Evolutionary conservation across 805 yeast species (phyloP).

Genomic region (Zygosaccharomyces rouxii): DNA sequence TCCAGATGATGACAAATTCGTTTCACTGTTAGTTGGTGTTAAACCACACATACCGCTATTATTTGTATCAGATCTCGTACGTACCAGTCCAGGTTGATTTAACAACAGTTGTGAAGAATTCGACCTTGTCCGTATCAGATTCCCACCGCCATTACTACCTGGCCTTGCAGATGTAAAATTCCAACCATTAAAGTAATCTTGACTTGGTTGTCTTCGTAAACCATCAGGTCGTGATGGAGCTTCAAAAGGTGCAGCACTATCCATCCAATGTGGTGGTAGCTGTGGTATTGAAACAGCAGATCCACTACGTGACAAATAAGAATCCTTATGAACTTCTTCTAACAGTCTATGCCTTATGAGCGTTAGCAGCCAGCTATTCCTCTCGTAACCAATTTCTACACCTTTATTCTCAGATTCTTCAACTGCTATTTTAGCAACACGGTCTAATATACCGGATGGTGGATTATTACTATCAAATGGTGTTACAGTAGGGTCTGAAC

Average conservation of each 20-base stretch:
- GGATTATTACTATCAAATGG: conserved; percentile 65
- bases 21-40: conserved; percentile 21
- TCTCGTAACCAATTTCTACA: conserved; percentile 38
- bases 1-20: neutral
- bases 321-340: conserved; percentile 31
- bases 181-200: conserved; percentile 13
- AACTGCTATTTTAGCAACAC: conserved; percentile 54
- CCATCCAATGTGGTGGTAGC: conserved; percentile 16
- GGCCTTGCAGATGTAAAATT: conserved; percentile 5
- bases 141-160: conserved; percentile 7
- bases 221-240: conserved; percentile 10
- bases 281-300: conserved; percentile 28
- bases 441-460: conserved; percentile 61
- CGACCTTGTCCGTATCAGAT: conserved; percentile 23
- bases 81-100: conserved; percentile 13
- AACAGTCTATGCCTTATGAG: conserved; percentile 39
- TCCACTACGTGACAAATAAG: conserved; percentile 27
- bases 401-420: conserved; percentile 33
- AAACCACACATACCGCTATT: conserved; percentile 19
- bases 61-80: conserved; percentile 21
- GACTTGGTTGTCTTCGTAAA: conserved; percentile 6
- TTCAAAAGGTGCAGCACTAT: conserved; percentile 11
- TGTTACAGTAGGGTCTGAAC: conserved; percentile 56
- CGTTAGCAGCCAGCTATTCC: conserved; percentile 37
- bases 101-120: conserved; percentile 22